These are phyloP conservation scores for Saccharomycopsis sp. DNA, from an alignment of 805 yeast species.

Conservation along the genomic window DNA sequence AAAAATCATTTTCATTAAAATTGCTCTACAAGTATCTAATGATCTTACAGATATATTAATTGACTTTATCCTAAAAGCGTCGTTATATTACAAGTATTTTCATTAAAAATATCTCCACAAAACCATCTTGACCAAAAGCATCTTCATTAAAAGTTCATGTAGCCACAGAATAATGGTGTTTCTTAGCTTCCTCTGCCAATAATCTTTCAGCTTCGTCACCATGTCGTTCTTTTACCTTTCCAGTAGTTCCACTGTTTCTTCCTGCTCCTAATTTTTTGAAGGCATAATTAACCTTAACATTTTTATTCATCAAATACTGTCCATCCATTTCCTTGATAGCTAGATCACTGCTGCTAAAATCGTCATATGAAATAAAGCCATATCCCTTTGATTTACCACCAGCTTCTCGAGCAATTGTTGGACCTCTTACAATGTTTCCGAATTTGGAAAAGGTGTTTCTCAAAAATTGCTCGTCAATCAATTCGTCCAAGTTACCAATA, in stretches of 20 bases:
- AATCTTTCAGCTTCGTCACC: slow-evolving; percentile 77
- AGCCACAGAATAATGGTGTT: slow-evolving; percentile 10
- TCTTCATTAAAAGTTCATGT: neutral
- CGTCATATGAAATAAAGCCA: slow-evolving; percentile 60
- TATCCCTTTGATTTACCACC: slow-evolving; percentile 49
- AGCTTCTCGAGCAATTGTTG: slow-evolving; percentile 43
- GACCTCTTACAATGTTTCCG: slow-evolving; percentile 51
- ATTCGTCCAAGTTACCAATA: slow-evolving; percentile 54
- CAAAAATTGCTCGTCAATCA: slow-evolving; percentile 53
- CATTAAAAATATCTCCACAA: too few species aligned
- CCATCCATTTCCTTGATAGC: slow-evolving; percentile 69
- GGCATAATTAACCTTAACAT: slow-evolving; percentile 61
- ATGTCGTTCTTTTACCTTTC: slow-evolving; percentile 46
- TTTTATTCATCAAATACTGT: slow-evolving; percentile 59
- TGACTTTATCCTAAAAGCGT: too few species aligned
- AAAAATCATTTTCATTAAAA: too few species aligned
- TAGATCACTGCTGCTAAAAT: slow-evolving; percentile 60
- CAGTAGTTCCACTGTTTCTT: slow-evolving; percentile 28
- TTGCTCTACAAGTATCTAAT: too few species aligned
- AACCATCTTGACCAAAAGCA: neutral
- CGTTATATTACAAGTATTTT: too few species aligned
- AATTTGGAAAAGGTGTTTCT: slow-evolving; percentile 55
- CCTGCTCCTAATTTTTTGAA: slow-evolving; percentile 41
- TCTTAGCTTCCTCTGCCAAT: slow-evolving; percentile 58
- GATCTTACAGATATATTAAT: too few species aligned